A percentile compares a stretch with the other conserved stretches of the same genome.
These are phyloP conservation scores for Diaporthe sp. DNA, from an alignment of 2,329 filamentous ascomycete species.

Conservation along the genomic window DNA sequence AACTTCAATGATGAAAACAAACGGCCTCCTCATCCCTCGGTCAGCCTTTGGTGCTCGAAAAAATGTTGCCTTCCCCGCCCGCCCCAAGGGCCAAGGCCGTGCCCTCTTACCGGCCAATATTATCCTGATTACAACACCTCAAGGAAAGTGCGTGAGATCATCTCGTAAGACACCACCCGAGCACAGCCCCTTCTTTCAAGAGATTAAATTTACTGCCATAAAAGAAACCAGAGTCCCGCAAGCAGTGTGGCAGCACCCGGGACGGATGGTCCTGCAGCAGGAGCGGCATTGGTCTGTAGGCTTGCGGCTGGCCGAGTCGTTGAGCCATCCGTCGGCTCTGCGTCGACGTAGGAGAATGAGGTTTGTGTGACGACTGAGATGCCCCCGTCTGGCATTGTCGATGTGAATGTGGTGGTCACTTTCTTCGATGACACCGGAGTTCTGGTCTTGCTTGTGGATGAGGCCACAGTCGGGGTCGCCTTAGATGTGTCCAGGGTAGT, in stretches of 20 bases:
- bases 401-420: constrained; percentile 58
- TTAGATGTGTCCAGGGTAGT: constrained; percentile 37
- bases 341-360: constrained; percentile 61
- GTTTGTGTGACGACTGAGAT: constrained; percentile 64
- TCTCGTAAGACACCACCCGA: neutral
- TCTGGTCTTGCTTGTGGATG: constrained; percentile 43
- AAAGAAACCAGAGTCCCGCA: constrained; percentile 10
- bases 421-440: constrained; percentile 49
- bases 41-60: neutral
- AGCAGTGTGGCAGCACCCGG: constrained; percentile 2
- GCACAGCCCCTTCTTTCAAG: neutral
- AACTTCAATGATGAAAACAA: neutral
- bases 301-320: constrained; percentile 52
- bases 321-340: constrained; percentile 47
- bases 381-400: constrained; percentile 60
- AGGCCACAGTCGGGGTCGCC: constrained; percentile 21
- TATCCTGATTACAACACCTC: constrained; percentile 10
- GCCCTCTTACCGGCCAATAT: neutral
- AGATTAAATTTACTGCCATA: constrained; percentile 4
- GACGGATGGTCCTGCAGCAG: constrained; percentile 8
- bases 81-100: neutral
- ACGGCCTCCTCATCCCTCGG: neutral
- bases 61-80: neutral
- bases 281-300: constrained; percentile 51
- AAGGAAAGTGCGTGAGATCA: neutral